Base-by-base conservation (phyloP, 108 stramenopile genomes). In the Hondaea fermentalgiana region DNA sequence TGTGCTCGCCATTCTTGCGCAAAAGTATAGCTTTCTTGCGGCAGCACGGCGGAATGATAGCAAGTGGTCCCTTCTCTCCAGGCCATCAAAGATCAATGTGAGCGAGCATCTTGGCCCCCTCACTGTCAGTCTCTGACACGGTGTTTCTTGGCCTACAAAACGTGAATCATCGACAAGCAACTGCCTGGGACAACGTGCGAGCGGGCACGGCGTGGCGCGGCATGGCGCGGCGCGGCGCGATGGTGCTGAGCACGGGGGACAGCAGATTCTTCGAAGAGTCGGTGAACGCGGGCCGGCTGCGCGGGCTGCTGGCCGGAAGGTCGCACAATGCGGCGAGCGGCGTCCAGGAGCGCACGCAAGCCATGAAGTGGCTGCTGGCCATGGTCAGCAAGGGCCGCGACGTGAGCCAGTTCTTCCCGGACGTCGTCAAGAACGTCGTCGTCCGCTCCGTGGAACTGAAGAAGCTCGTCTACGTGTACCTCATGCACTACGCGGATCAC, bases 381-480 rank as follows among this genome's bases (percentile, higher is more conserved):
- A 47, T 69, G 47, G 88, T 89, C 57, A 57, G 49, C 87, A 87
- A 87, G 91, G 97, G 96, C 3, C 93, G 97, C 6, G 95, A 99
- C 88, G 97, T 99, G 23, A 94, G 94, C 59, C 97, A 99, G 53
- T 99, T 98, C 92, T 99, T 98, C 93, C 95, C 97, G 19, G 96
- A 97, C 89, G 98, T 99, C 35, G 98, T 98, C 88, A 96, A 97
- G 88, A 92, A 98, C 69, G 98, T 98, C 42, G 96, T 97, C 5
- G 97, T 89, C 45, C 19, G 92, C 12, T 94, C 92, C 87, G 91
- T 99, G 69, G 98, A 99, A 91, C 96, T 99, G 16, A 97, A 98
- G 29, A 99, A 99, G 93, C 97, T 99, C 97, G 98, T 98, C 6
- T 99, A 99, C 94, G 98, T 98, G 91, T 99, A 97, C 92, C 93